Base-by-base conservation (phyloP, 139 green algal species). In the Deuterostichococcus epilithicus region DNA sequence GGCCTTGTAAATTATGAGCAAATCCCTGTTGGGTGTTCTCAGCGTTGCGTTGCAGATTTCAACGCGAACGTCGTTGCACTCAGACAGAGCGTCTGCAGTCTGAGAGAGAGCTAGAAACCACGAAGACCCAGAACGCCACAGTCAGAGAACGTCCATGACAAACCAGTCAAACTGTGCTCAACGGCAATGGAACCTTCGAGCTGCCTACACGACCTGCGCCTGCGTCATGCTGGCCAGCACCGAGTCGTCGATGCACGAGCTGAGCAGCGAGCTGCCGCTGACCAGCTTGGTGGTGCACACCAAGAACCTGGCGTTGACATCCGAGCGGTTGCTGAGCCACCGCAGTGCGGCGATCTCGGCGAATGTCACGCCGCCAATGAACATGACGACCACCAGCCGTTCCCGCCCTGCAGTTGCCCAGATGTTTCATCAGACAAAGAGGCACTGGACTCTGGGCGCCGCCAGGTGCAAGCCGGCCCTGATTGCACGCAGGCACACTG, bases 301-400 rank as follows among this genome's bases (percentile, higher is more conserved):
- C 6, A 97, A 26, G 80, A 98, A 97, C 39, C 92, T 84, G 66
- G 76, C 82, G 37, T 86, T 78, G 30, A 84, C 79, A 1, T 89
- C 59, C 37, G 79, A 52, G 83, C 86, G 75, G 23, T 52, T 73
- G 68, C 58, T 81, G 36, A 98, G 78, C 36, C 91, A 97, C 26
- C 94, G 84, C 77, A 98, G 80, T 0, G 93, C 93, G 0, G 87
- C 87, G 25, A 98, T 94, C 83, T 98, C 94, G 18, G 91, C 88
- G 65, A 90, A 96, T 18, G 94, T 98, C 5, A 95, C 87, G 4
- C 94, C 94, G 20, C 94, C 94, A 25, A 98, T 82, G 73, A 98
- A 95, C 22, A 93, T 86, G 23, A 98, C 87, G 68, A 97, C 38
- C 39, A 95, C 91, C 26, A 75, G 86, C 59, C 65, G 73, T 63